Evolutionary conservation across 2,329 filamentous ascomycete species (phyloP).

Genomic region (Magnaporthiopsis incrustans): DNA sequence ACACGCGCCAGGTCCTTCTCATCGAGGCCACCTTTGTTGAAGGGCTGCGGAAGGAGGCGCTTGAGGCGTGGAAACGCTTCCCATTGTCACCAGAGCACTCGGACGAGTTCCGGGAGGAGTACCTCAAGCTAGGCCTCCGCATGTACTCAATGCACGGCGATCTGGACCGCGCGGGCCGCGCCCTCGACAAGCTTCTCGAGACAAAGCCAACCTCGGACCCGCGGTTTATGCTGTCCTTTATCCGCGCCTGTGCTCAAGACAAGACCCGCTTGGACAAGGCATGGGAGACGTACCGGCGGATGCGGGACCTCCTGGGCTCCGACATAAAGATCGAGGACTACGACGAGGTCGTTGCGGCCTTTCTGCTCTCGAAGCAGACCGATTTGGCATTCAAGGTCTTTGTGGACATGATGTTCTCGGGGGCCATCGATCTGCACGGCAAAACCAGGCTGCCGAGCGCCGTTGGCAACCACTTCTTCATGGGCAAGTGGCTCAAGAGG

Average conservation of each 20-base stretch:
- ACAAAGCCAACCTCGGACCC: constrained; percentile 34
- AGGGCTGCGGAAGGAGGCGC: constrained; percentile 50
- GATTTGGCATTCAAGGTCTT: constrained; percentile 69
- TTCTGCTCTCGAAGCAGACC: constrained; percentile 57
- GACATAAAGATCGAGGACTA: constrained; percentile 66
- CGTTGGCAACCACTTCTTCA: constrained; percentile 69
- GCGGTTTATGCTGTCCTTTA: constrained; percentile 58
- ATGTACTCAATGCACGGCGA: constrained; percentile 54
- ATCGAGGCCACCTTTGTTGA: constrained; percentile 61
- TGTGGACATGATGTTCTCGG: constrained; percentile 78
- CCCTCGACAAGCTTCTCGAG: constrained; percentile 33
- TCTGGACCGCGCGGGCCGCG: constrained; percentile 48
- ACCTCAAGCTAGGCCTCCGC: constrained; percentile 58
- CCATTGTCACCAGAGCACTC: constrained; percentile 25
- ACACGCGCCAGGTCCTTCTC: constrained; percentile 54
- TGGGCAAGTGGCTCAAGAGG: constrained; percentile 81
- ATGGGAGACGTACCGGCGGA: constrained; percentile 57
- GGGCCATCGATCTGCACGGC: constrained; percentile 39
- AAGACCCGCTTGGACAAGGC: constrained; percentile 43
- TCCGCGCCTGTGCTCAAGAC: constrained; percentile 50
- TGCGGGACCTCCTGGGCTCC: constrained; percentile 52
- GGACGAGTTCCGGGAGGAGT: constrained; percentile 32
- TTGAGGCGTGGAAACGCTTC: constrained; percentile 55
- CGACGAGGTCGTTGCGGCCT: constrained; percentile 62
- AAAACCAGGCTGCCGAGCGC: constrained; percentile 35